Evolutionary conservation across 169 alveolate species (phyloP).

Genomic region (Babesia gibsoni): DNA sequence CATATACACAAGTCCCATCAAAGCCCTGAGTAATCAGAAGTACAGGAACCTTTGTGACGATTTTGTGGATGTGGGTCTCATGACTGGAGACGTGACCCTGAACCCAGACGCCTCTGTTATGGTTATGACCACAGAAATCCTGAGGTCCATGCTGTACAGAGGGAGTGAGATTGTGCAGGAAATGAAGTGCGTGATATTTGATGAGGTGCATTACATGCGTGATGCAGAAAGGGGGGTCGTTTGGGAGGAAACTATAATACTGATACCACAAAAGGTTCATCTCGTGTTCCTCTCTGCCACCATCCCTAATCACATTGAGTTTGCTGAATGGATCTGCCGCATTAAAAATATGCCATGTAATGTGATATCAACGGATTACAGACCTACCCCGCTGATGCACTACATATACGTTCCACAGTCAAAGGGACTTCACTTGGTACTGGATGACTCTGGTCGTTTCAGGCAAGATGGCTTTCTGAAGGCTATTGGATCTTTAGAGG

Average conservation of each 20-base stretch:
- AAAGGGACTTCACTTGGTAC: conserved; percentile 91
- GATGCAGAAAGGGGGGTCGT: conserved; percentile 99
- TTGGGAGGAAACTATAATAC: conserved; percentile 99
- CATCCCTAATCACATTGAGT: conserved; percentile 97
- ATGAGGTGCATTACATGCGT: conserved; percentile 99
- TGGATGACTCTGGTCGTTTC: conserved; percentile 92
- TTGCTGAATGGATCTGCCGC: conserved; percentile 98
- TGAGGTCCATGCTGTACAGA: conserved; percentile 96
- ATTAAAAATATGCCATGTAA: conserved; percentile 97
- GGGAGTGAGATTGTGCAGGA: conserved; percentile 93
- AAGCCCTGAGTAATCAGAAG: conserved; percentile 98
- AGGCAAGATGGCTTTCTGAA: conserved; percentile 68
- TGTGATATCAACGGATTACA: conserved; percentile 95
- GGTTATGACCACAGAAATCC: conserved; percentile 99
- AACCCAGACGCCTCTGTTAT: conserved; percentile 96
- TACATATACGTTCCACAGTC: conserved; percentile 93
- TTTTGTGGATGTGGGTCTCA: conserved; percentile 97
- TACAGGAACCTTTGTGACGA: conserved; percentile 96
- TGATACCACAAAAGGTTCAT: conserved; percentile 91
- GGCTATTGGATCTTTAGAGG: conserved; percentile 20
- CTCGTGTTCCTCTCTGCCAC: conserved; percentile 98
- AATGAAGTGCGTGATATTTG: conserved; percentile 91
- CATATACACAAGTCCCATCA: conserved; percentile 98
- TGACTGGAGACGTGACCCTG: conserved; percentile 99
- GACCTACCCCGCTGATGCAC: conserved; percentile 98